Percentiles rank a stretch among this genome's conserved stretches.
Evolutionary conservation across 2,329 filamentous ascomycete genomes (phyloP).

Genomic region (Exophiala oligosperma): DNA sequence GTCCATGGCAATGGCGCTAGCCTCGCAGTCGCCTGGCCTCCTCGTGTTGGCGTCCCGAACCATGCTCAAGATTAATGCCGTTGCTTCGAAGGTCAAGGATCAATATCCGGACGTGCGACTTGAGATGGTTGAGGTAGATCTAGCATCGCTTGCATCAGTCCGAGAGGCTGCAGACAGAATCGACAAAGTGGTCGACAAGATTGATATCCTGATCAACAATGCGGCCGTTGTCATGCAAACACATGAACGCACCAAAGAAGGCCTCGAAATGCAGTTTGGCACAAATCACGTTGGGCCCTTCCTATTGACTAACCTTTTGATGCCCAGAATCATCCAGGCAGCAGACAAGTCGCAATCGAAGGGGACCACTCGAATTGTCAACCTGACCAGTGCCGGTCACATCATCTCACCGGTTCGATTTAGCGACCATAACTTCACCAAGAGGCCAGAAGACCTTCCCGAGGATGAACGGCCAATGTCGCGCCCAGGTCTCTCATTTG

Average conservation of each 20-base stretch:
- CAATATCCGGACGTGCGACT: slow-evolving; percentile 28
- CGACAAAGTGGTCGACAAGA: slow-evolving; percentile 30
- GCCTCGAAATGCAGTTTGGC: slow-evolving; percentile 41
- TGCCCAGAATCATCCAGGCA: slow-evolving; percentile 36
- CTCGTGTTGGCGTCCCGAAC: slow-evolving; percentile 45
- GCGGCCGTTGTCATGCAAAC: slow-evolving; percentile 41
- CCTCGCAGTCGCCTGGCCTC: slow-evolving; percentile 35
- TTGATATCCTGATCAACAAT: slow-evolving; percentile 49
- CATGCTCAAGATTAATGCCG: slow-evolving; percentile 35
- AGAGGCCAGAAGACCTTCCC: slow-evolving; percentile 26
- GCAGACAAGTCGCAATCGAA: slow-evolving; percentile 15
- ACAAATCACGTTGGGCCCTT: slow-evolving; percentile 44
- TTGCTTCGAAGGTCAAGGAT: slow-evolving; percentile 30
- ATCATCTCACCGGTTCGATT: slow-evolving; percentile 35
- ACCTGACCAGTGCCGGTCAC: slow-evolving; percentile 30
- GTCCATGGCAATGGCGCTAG: slow-evolving; percentile 38
- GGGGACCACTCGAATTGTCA: slow-evolving; percentile 28
- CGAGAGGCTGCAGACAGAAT: slow-evolving; percentile 37
- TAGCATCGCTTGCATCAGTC: slow-evolving; percentile 36
- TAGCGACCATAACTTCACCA: slow-evolving; percentile 37
- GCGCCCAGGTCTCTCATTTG: slow-evolving; percentile 21
- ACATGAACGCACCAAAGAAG: slow-evolving; percentile 33
- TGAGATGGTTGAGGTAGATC: slow-evolving; percentile 36
- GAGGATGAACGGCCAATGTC: slow-evolving; percentile 14
- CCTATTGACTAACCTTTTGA: slow-evolving; percentile 43